Conservation (phyloP, 208 protist species). For the Leishmania tarentolae region DNA sequence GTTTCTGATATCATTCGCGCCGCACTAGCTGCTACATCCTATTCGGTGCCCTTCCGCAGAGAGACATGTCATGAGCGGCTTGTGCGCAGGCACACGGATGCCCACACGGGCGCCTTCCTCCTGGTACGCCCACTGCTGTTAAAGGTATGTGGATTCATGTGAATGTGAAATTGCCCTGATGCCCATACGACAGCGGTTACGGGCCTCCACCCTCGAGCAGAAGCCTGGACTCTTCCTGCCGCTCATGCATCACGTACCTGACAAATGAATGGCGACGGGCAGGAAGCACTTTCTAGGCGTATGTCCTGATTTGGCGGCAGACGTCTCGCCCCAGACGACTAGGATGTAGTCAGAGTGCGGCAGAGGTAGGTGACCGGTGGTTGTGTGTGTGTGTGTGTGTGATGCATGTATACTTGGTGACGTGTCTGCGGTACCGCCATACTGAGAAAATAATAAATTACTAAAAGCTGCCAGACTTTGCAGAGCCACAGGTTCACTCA, state of each 20-base stretch:
- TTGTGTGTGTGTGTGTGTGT: not conserved
- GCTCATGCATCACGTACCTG: not conserved
- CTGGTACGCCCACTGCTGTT: not conserved
- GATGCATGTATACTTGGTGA: too few species aligned
- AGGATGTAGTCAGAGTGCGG: not conserved
- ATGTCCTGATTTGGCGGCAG: not conserved
- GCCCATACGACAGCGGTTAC: too few species aligned
- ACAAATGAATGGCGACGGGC: not conserved
- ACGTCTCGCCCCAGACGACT: not conserved
- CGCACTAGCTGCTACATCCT: too few species aligned
- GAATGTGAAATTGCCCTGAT: too few species aligned
- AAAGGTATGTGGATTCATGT: not conserved
- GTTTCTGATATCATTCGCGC: not conserved
- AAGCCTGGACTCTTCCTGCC: too few species aligned
- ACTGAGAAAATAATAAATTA: not conserved
- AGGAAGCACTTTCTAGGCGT: not conserved
- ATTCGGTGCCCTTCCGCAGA: not conserved
- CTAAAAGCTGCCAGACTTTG: not conserved
- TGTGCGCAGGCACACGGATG: not conserved
- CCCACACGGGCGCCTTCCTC: too few species aligned
- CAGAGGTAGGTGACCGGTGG: not conserved
- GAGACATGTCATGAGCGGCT: not conserved
- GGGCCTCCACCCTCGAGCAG: too few species aligned
- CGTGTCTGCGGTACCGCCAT: not conserved
- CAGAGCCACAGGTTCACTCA: not conserved